A percentile compares a stretch with the other conserved stretches of the same genome.
These are phyloP conservation scores for Ceratobasidium sp. DNA, from an alignment of 1,284 basidiomycete genomes.

Conservation along the genomic window DNA sequence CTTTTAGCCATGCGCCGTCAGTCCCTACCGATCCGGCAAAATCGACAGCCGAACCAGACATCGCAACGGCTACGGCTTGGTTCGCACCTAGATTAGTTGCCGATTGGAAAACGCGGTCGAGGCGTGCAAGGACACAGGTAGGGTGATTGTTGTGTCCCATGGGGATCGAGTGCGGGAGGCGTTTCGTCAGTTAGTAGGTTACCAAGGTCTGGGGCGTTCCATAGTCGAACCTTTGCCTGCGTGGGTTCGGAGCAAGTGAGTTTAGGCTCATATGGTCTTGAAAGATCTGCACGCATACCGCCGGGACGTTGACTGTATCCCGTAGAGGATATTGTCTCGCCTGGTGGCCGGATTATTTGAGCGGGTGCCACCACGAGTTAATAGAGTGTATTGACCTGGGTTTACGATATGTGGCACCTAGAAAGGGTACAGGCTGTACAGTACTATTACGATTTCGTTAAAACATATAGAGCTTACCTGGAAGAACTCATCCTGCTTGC, in stretches of 20 bases:
- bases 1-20: slow-evolving; percentile 43
- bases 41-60: slow-evolving; percentile 32
- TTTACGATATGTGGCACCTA: slow-evolving; percentile 42
- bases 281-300: slow-evolving; percentile 6
- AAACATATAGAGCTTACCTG: slow-evolving; percentile 6
- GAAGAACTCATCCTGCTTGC: slow-evolving; percentile 46
- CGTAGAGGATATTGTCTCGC: slow-evolving; percentile 41
- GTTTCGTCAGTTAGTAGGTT: slow-evolving; percentile 3
- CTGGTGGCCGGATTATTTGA: slow-evolving; percentile 1
- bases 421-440: background rate
- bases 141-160: background rate
- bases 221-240: slow-evolving; percentile 30
- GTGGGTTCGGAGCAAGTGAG: background rate
- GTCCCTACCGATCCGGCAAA: slow-evolving; percentile 41
- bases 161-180: slow-evolving; percentile 16
- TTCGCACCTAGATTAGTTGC: slow-evolving; percentile 38
- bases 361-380: background rate
- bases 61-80: slow-evolving; percentile 35
- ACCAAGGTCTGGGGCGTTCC: background rate
- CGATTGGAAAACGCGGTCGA: slow-evolving; percentile 4
- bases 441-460: background rate
- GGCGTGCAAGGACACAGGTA: background rate
- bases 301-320: slow-evolving; percentile 44
- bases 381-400: slow-evolving; percentile 29
- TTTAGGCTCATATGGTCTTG: slow-evolving; percentile 1